Evolutionary conservation across 768 basidiomycete species (phyloP).

Genomic region (Boletus rufocinnamomeus): DNA sequence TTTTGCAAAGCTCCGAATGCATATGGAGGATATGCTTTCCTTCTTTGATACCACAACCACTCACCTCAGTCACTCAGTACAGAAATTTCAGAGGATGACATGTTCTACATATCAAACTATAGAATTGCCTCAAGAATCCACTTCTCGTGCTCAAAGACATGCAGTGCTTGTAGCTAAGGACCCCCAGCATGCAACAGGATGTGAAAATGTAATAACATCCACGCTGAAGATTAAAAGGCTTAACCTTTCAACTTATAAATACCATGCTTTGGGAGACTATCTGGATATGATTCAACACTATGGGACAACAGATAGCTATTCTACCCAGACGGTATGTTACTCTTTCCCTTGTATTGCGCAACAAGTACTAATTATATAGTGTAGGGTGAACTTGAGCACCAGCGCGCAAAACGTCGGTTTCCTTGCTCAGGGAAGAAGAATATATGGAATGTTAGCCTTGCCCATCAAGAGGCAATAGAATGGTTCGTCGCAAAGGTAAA

Average conservation of each 20-base stretch:
- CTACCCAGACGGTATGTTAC: conserved; percentile 27
- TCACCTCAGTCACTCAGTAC: neutral
- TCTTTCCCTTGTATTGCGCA: neutral
- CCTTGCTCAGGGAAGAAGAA: neutral
- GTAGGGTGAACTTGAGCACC: conserved; percentile 43
- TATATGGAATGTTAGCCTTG: neutral
- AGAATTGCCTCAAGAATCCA: neutral
- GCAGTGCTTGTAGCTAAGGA: neutral
- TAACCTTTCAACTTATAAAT: conserved; percentile 19
- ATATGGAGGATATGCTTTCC: neutral
- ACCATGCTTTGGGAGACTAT: conserved; percentile 19
- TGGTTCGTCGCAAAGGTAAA: neutral
- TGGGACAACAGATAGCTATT: conserved; percentile 41
- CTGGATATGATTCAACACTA: conserved; percentile 9
- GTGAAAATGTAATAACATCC: neutral
- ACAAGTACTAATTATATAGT: neutral
- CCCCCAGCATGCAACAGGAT: neutral
- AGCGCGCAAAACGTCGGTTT: conserved; percentile 38
- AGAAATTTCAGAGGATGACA: neutral
- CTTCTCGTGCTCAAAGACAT: neutral
- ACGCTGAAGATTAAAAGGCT: conserved; percentile 8
- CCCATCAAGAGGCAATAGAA: conserved; percentile 1
- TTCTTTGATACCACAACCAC: neutral
- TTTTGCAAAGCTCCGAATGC: neutral
- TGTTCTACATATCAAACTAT: neutral